These are phyloP conservation scores for Ilex paraguariensis DNA, from an alignment of 305 asterid genomes.

Conservation along the genomic window DNA sequence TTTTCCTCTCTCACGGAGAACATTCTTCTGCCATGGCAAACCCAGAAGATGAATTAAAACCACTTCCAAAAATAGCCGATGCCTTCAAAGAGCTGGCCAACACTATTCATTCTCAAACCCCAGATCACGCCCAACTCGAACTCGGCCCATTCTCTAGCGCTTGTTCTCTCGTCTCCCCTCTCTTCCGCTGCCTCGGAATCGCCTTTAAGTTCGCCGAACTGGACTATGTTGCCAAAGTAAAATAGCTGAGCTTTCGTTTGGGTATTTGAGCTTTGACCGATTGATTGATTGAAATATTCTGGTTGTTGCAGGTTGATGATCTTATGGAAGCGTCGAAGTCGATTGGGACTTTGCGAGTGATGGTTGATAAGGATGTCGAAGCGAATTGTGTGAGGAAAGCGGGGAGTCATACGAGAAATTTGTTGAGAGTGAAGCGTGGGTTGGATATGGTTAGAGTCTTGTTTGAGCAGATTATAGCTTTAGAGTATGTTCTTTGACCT, in stretches of 20 bases:
- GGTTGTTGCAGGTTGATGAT: slow-evolving; percentile 56
- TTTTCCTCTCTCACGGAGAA: too few species aligned
- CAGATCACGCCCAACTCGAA: slow-evolving; percentile 35
- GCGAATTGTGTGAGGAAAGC: slow-evolving; percentile 62
- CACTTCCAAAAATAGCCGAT: slow-evolving; percentile 67
- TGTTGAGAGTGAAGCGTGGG: slow-evolving; percentile 92
- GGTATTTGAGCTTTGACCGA: background rate
- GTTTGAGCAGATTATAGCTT: slow-evolving; percentile 72
- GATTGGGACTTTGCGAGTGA: slow-evolving; percentile 45
- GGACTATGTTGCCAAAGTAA: slow-evolving; percentile 82
- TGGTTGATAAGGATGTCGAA: slow-evolving; percentile 76
- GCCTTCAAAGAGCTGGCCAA: slow-evolving; percentile 61
- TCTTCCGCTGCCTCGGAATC: slow-evolving; percentile 89
- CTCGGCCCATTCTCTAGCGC: slow-evolving; percentile 69
- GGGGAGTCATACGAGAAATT: slow-evolving; percentile 93
- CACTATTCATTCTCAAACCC: slow-evolving; percentile 17
- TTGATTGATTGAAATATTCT: background rate
- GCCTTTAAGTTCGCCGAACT: slow-evolving; percentile 93
- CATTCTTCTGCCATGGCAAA: slow-evolving; percentile 15
- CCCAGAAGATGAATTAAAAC: slow-evolving; percentile 32
- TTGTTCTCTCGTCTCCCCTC: slow-evolving; percentile 84
- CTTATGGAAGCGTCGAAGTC: slow-evolving; percentile 70
- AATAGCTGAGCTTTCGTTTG: background rate
- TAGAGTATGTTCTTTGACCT: slow-evolving; percentile 41
- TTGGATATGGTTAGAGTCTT: slow-evolving; percentile 85